Evolutionary conservation across 1,284 basidiomycete genomes (phyloP).

Genomic region (Phlebopus sp.): DNA sequence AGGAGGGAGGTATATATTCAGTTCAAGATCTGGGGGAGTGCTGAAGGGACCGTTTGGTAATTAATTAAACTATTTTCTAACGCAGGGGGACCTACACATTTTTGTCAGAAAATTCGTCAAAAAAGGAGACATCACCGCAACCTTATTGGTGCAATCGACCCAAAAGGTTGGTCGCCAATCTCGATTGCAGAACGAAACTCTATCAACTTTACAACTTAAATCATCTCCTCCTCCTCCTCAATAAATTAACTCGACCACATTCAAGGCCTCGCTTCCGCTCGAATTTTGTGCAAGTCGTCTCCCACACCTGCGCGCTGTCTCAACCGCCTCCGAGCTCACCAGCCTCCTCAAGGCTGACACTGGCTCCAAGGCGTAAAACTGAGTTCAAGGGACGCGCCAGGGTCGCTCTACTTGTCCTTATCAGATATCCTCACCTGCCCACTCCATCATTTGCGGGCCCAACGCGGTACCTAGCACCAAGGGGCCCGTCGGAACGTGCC

Average conservation of each 20-base stretch:
- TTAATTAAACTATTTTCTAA: conserved; percentile 40
- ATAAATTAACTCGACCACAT: no score
- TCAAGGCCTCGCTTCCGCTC: no score
- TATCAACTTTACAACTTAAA: conserved; percentile 39
- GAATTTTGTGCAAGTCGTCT: no score
- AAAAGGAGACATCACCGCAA: conserved; percentile 33
- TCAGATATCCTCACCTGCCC: conserved; percentile 10
- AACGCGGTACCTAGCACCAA: background rate
- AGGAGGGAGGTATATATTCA: conserved; percentile 30
- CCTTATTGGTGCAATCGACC: conserved; percentile 37
- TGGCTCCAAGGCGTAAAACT: no score
- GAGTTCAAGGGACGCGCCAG: background rate
- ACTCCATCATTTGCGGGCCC: background rate
- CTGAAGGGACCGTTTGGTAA: conserved; percentile 31
- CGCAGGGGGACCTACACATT: conserved; percentile 20
- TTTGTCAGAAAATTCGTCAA: conserved; percentile 24
- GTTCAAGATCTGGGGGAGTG: conserved; percentile 31
- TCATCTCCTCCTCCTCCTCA: no score
- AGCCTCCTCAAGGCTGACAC: no score
- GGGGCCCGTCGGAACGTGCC: background rate
- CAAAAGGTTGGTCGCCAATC: conserved; percentile 40
- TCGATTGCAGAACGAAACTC: conserved; percentile 35
- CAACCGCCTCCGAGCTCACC: no score
- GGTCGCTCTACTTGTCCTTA: conserved; percentile 12
- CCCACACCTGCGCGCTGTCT: no score